These are phyloP conservation scores for Danielozyma ontarioensis DNA, from an alignment of 805 yeast species.

Conservation along the genomic window DNA sequence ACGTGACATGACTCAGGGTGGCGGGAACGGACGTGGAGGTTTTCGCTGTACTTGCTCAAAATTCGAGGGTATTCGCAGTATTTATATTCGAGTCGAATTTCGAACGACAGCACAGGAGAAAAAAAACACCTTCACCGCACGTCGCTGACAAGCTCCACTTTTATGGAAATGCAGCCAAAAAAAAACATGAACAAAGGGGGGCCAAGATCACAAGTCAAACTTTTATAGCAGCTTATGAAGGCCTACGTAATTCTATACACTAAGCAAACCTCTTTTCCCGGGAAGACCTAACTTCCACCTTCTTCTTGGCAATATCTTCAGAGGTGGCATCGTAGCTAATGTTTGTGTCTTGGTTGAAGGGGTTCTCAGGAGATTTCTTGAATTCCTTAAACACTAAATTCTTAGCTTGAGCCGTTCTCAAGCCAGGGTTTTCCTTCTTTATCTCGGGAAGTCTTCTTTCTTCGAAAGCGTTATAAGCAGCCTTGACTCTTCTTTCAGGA, in stretches of 20 bases:
- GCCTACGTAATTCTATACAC: no score
- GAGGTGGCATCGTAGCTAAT: slow-evolving; percentile 56
- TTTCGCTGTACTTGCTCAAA: background rate
- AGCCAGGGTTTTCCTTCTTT: slow-evolving; percentile 73
- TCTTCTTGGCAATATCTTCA: slow-evolving; percentile 43
- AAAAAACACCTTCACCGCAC: no score
- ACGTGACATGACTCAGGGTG: slow-evolving; percentile 33
- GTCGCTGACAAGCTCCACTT: no score
- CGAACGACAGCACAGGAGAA: no score
- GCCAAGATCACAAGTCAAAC: no score
- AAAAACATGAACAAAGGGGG: no score
- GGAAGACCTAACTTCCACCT: slow-evolving; percentile 42
- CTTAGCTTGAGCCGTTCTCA: slow-evolving; percentile 73
- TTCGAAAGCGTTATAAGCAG: slow-evolving; percentile 69
- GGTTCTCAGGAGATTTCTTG: slow-evolving; percentile 75
- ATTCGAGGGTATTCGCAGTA: no score
- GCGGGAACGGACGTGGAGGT: background rate
- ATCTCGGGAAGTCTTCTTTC: slow-evolving; percentile 67
- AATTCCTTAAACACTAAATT: slow-evolving; percentile 73
- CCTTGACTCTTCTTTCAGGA: slow-evolving; percentile 84
- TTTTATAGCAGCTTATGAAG: no score
- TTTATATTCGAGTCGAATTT: no score
- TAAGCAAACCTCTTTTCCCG: slow-evolving; percentile 38
- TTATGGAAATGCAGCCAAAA: no score
- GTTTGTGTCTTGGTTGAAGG: slow-evolving; percentile 73